Evolutionary conservation across 345 rosid genomes (phyloP), one percentile per base, ranked within the genome.

Genomic region (Gossypioides kirkii): DNA sequence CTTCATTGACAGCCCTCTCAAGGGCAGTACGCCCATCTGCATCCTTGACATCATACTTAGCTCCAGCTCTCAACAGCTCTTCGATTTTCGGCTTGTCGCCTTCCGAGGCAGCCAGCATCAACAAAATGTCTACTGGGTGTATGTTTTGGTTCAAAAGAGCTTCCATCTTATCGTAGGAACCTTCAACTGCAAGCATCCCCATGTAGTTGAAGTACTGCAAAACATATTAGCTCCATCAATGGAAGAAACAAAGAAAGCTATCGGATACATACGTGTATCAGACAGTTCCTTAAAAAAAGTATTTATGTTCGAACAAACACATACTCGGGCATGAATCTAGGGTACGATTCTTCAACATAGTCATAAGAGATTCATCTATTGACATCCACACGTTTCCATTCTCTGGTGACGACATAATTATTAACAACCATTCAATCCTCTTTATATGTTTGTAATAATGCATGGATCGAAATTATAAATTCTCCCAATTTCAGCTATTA

Each of bases 101-200:
- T 82, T 94, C 97, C 0, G 97, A 84, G 28, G 97, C 91, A 6
- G 97, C 97, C 76, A 94, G 69, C 82, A 94, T 50, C 71, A 90
- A 60, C 43, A 94, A 77, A 75, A 94, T 94, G 81, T 94, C 98
- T 13, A 90, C 94, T 0, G 97, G 97, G 71, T 90, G 98, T 42
- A 94, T 91, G 83, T 88, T 80, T 58, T 86, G 84, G 80, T 68
- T 88, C 47, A 90, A 78, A 71, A 94, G 93, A 60, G 93, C 93
- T 76, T 91, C 96, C 97, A 94, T 94, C 83, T 91, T 90, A 59
- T 84, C 94, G 50, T 91, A 91, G 26, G 98, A 26, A 6, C 98
- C 97, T 78, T 93, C 97, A 1, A 91, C 94, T 0, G 94, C 98
- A 74, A 93, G 97, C 96, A 93, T 93, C 52, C 98, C 98, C 94